Evolutionary conservation across 805 yeast genomes (phyloP).

Genomic region (Kodamaea hsintzibuensis): DNA sequence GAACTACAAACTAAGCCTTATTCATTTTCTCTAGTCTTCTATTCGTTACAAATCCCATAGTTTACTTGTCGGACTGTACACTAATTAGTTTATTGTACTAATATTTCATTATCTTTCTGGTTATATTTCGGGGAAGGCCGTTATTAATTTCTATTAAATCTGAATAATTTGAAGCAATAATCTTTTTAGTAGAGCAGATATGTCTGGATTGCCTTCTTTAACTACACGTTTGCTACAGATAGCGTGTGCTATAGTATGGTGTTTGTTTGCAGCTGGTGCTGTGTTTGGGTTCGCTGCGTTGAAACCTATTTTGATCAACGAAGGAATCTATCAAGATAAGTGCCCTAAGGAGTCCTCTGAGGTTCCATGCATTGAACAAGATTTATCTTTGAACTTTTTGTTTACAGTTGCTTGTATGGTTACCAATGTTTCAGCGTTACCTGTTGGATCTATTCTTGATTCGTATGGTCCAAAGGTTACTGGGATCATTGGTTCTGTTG

Average conservation of each 20-base stretch:
- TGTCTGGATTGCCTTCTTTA: slow-evolving; percentile 10
- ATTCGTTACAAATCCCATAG: too few species aligned
- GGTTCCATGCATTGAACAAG: slow-evolving; percentile 69
- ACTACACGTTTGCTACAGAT: slow-evolving; percentile 34
- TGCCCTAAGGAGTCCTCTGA: slow-evolving; percentile 31
- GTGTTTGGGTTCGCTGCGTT: slow-evolving; percentile 62
- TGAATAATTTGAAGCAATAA: too few species aligned
- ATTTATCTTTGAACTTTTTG: slow-evolving; percentile 74
- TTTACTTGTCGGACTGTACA: too few species aligned
- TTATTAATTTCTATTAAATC: too few species aligned
- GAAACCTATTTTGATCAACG: slow-evolving; percentile 52
- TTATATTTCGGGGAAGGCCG: too few species aligned
- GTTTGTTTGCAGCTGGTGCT: slow-evolving; percentile 57
- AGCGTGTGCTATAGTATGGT: slow-evolving; percentile 54
- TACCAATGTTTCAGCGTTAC: slow-evolving; percentile 78
- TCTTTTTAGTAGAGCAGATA: not conserved
- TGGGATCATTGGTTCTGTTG: slow-evolving; percentile 69
- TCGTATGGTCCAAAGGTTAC: slow-evolving; percentile 76
- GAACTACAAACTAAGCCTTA: too few species aligned
- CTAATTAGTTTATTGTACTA: too few species aligned
- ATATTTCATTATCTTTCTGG: too few species aligned
- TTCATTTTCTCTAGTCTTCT: too few species aligned
- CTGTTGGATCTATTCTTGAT: slow-evolving; percentile 82
- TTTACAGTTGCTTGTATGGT: slow-evolving; percentile 86
- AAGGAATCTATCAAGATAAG: slow-evolving; percentile 45